Conservation (phyloP, 1,139 yeast species). For the Hansenula lynferdii region DNA sequence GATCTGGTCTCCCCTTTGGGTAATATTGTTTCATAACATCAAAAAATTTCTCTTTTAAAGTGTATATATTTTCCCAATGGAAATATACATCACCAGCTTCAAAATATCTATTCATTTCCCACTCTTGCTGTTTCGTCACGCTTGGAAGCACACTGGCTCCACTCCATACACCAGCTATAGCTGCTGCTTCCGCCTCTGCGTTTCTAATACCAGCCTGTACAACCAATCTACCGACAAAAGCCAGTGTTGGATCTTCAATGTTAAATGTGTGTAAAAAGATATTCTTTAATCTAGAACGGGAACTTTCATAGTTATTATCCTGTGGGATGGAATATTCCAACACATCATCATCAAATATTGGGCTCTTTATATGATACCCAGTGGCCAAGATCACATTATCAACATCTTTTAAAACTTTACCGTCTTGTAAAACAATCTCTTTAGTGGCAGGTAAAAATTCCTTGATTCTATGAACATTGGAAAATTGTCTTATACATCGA, state of each 20-base stretch:
- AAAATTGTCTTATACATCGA: conserved; percentile 24
- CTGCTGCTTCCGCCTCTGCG: conserved; percentile 13
- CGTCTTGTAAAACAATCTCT: conserved; percentile 28
- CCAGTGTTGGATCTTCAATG: conserved; percentile 37
- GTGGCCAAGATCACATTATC: conserved; percentile 38
- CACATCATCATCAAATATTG: conserved; percentile 25
- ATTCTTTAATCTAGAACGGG: conserved; percentile 19
- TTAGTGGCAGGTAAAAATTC: conserved; percentile 20
- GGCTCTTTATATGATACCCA: conserved; percentile 33
- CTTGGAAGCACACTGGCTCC: neutral
- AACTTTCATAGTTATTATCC: conserved; percentile 1
- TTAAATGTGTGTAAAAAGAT: conserved; percentile 33
- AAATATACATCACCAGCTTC: conserved; percentile 19
- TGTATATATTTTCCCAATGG: conserved; percentile 23
- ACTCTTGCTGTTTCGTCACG: neutral
- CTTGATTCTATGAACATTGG: conserved; percentile 30
- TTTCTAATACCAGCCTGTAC: conserved; percentile 9
- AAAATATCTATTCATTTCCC: conserved; percentile 4
- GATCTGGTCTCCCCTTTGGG: conserved; percentile 26
- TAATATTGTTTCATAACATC: conserved; percentile 22
- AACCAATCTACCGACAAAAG: conserved; percentile 23
- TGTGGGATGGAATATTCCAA: conserved; percentile 6
- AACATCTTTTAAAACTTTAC: conserved; percentile 25
- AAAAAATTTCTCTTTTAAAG: conserved; percentile 23
- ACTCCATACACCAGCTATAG: conserved; percentile 15